Base-by-base conservation (phyloP, 176 grass and related monocot species). In the Rhynchospora pubera region DNA sequence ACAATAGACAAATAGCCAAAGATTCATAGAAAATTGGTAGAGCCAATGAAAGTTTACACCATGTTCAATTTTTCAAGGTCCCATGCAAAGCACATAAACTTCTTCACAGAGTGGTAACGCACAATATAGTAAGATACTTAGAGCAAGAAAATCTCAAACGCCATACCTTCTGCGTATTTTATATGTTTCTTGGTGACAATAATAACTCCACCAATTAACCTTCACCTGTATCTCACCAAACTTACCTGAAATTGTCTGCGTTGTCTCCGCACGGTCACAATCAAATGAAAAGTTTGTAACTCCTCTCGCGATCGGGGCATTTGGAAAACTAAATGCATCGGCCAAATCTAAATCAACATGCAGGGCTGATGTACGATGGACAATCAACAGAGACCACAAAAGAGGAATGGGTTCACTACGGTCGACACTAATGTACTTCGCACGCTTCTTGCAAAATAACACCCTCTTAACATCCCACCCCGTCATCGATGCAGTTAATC, bases 161-260 rank as follows among this genome's bases (percentile, higher is more conserved):
- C 14, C 5, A 16, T n/a, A 43, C 16, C 32, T 34, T 1, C 0
- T 0, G 65, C 14, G 65, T 42, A 67, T 6, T 34, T 18, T 67
- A 67, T 43, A n/a, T 9, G 65, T 67, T 16, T 43, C 32, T 42
- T 13, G 32, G 15, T 67, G 65, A 67, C 39, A 6, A 43, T 18
- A 67, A 67, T 67, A 67, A 67, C 30, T 67, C 65, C 65, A 67
- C 65, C 65, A 67, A 16, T 14, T 67, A 67, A 67, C 65, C 6
- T 67, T 67, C 26, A 67, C 65, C 65, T 67, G 18, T 34, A 67
- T 67, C 32, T 67, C 32, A 39, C 65, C 65, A 67, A 42, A 67
- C 32, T 67, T 67, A 28, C 65, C 65, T 7, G 30, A 67, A 67
- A 67, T 42, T 8, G 34, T 39, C 2, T 5, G 3, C 34, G 4